Base-by-base conservation (phyloP, 768 basidiomycete genomes). In the Mycena galopus region DNA sequence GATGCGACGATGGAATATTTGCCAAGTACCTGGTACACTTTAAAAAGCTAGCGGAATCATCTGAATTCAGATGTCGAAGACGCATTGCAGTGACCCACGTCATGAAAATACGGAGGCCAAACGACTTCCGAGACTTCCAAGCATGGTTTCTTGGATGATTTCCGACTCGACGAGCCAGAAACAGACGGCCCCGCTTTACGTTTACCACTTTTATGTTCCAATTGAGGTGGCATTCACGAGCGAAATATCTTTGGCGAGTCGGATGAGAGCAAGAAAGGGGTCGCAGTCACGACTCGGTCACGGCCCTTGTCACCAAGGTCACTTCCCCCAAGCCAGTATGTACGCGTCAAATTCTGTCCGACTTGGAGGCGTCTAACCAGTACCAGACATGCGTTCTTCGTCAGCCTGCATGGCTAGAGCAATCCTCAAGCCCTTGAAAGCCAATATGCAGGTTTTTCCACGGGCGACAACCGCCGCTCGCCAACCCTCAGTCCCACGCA, bases 21-120 rank as follows among this genome's bases (percentile, higher is more conserved):
- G 47, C 27, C 51, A 59, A 78, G 65, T 73, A 84, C 86, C 82
- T 88, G 85, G 80, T 83, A 86, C 27, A 89, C 82, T 85, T 89
- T 70, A 76, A 75, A 77, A 2, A 77, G 75, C 76, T 78, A 69
- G 3, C n/a, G 55, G 64, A 68, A 60, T 11, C 19, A 39, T 33
- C 72, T 30, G 61, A 39, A 42, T 57, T 39, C 21, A 69, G 51
- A 35, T 64, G 17, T 44, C 61, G 25, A n/a, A 32, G 51, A 35
- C 6, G 39, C 12, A n/a, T 7, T 2, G 44, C 69, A 56, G 25
- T 71, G 63, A 87, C 89, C 57, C 84, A 87, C 87, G 44, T 81
- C 83, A 64, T 88, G 82, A 71, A 94, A 93, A 77, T 94, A 88
- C 30, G 88, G 86, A 5, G 93, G 92, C 91, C 92, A 94, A 72